phyloP scores from a whole-genome alignment of 129 eudicot genomes.

The Lactuca sativa region DNA sequence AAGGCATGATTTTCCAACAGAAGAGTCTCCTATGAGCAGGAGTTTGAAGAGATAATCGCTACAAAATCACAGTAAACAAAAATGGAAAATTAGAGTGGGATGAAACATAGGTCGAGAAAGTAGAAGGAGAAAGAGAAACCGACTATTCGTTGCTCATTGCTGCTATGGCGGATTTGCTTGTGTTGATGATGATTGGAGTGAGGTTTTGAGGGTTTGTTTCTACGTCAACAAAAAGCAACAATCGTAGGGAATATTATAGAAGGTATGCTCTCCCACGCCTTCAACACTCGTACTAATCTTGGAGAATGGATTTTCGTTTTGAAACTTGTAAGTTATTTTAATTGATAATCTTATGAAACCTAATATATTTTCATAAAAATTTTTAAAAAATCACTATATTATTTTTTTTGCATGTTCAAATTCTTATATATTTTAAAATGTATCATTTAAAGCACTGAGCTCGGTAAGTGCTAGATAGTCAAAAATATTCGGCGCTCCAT shows the following conservation, averaged over 20 bases:
- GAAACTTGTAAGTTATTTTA: too few species aligned
- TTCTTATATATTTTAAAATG: too few species aligned
- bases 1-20: slow-evolving; percentile 98
- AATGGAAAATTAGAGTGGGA: not conserved
- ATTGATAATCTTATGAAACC: too few species aligned
- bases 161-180: slow-evolving; percentile 13
- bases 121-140: slow-evolving; percentile 9
- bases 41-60: slow-evolving; percentile 95
- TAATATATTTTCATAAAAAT: too few species aligned
- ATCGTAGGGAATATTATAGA: not conserved
- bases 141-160: slow-evolving; percentile 81
- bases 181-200: slow-evolving; percentile 20
- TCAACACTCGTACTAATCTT: slow-evolving; percentile 11
- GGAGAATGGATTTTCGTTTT: not conserved
- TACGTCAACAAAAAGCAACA: not conserved
- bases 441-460: too few species aligned
- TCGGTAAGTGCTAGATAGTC: too few species aligned
- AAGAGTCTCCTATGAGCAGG: slow-evolving; percentile 85
- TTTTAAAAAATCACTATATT: too few species aligned
- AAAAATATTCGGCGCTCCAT: too few species aligned
- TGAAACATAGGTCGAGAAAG: not conserved
- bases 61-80: slow-evolving; percentile 8
- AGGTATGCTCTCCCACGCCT: slow-evolving; percentile 16
- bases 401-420: too few species aligned
- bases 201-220: slow-evolving; percentile 15